Conservation (phyloP, 257 asterid genomes). For the Solanum bulbocastanum region DNA sequence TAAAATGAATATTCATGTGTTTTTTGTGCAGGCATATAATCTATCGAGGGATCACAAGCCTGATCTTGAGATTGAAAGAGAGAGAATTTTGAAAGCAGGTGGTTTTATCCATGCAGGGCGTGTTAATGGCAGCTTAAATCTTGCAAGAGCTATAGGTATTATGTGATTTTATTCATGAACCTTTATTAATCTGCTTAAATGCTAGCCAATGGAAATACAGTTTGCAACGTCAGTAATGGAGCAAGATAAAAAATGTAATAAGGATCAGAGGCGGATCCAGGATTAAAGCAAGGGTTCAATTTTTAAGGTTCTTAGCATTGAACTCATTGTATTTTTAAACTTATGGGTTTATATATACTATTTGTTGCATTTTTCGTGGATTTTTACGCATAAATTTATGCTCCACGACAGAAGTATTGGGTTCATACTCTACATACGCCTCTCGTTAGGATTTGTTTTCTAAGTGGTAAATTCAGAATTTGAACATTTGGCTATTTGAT, state of each 20-base stretch:
- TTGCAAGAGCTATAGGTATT: slow-evolving; percentile 92
- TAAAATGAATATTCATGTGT: background rate
- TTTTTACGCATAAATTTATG: background rate
- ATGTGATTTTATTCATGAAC: background rate
- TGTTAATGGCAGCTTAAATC: slow-evolving; percentile 91
- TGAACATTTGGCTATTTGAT: background rate
- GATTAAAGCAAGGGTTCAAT: background rate
- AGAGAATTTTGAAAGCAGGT: slow-evolving; percentile 85
- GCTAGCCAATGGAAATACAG: background rate
- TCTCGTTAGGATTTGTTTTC: background rate
- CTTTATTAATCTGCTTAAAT: background rate
- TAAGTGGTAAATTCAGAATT: background rate
- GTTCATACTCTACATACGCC: background rate
- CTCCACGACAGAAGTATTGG: background rate
- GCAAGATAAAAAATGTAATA: background rate
- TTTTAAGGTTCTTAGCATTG: background rate
- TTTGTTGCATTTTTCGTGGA: background rate
- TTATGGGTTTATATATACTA: background rate
- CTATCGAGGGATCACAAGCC: slow-evolving; percentile 98
- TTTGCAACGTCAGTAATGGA: background rate
- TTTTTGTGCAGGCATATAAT: slow-evolving; percentile 61
- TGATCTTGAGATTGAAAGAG: slow-evolving; percentile 87
- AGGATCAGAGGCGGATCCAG: background rate
- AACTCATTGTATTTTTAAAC: background rate
- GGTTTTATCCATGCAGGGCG: slow-evolving; percentile 97